Evolutionary conservation across 257 asterid genomes (phyloP).

Genomic region (Nicotiana paniculata): DNA sequence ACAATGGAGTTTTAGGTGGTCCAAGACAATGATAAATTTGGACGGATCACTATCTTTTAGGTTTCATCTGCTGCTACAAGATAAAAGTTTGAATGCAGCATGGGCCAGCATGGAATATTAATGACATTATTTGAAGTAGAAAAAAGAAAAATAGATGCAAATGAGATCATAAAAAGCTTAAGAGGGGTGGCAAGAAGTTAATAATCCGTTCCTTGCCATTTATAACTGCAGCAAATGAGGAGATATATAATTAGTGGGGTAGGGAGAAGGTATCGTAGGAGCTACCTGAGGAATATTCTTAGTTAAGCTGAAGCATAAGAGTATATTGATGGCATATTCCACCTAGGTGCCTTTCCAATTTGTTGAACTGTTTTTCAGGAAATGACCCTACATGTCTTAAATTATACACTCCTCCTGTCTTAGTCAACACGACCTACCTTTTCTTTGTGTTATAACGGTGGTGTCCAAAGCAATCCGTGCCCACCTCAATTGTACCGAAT

Average conservation of each 20-base stretch:
- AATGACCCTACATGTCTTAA: background rate
- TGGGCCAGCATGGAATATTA: background rate
- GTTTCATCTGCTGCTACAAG: background rate
- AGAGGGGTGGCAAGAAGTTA: background rate
- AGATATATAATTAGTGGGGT: background rate
- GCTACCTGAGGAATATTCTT: conserved; percentile 11
- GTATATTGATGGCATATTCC: conserved; percentile 29
- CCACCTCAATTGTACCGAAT: background rate
- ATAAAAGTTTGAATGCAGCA: background rate
- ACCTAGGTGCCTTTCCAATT: conserved; percentile 1
- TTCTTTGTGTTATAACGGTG: background rate
- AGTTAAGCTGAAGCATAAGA: conserved; percentile 10
- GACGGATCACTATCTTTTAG: background rate
- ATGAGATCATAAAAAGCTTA: background rate
- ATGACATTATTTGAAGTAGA: background rate
- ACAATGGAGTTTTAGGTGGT: background rate
- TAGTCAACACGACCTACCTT: background rate
- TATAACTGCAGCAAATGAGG: background rate
- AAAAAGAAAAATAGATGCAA: background rate
- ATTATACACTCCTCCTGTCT: background rate
- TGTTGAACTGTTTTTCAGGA: conserved; percentile 7
- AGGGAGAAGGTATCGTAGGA: background rate
- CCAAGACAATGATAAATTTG: background rate
- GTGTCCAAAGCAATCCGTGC: background rate
- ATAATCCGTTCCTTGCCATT: background rate